Percentiles rank a stretch among this genome's conserved stretches.
These are phyloP conservation scores for Hypoxylon trugodes DNA, from an alignment of 495 filamentous ascomycete species.

Conservation along the genomic window DNA sequence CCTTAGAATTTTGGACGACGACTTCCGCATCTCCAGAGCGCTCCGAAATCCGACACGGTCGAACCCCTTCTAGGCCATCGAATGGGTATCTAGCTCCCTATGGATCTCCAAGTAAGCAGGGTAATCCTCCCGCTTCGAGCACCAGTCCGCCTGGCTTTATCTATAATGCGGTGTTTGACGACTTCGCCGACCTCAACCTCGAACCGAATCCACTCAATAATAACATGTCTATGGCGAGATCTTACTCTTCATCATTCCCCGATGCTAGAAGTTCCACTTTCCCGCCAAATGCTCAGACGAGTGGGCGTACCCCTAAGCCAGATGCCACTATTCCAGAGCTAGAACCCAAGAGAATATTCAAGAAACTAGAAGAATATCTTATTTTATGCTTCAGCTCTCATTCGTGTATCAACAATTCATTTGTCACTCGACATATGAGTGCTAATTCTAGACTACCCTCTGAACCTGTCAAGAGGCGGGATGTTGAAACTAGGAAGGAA, in stretches of 20 bases:
- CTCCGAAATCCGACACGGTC: background rate
- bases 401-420: conserved; percentile 77
- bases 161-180: conserved; percentile 41
- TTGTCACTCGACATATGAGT: conserved; percentile 58
- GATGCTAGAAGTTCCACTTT: conserved; percentile 43
- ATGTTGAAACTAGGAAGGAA: conserved; percentile 42
- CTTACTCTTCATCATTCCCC: conserved; percentile 52
- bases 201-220: conserved; percentile 46
- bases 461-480: conserved; percentile 31
- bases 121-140: conserved; percentile 29
- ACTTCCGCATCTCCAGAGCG: conserved; percentile 7
- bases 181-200: conserved; percentile 29
- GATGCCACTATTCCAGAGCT: conserved; percentile 32
- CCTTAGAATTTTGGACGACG: conserved; percentile 36
- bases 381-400: conserved; percentile 70
- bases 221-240: conserved; percentile 34
- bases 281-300: conserved; percentile 2
- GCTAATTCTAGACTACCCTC: conserved; percentile 38
- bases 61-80: conserved; percentile 19
- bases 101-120: conserved; percentile 31
- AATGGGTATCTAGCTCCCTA: conserved; percentile 28
- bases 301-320: conserved; percentile 10
- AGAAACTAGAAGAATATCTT: conserved; percentile 79
- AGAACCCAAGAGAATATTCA: conserved; percentile 65
- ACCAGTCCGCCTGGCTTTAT: conserved; percentile 28